Base-by-base conservation (phyloP, 352 stramenopile genomes). In the Lagenidium sp. region DNA sequence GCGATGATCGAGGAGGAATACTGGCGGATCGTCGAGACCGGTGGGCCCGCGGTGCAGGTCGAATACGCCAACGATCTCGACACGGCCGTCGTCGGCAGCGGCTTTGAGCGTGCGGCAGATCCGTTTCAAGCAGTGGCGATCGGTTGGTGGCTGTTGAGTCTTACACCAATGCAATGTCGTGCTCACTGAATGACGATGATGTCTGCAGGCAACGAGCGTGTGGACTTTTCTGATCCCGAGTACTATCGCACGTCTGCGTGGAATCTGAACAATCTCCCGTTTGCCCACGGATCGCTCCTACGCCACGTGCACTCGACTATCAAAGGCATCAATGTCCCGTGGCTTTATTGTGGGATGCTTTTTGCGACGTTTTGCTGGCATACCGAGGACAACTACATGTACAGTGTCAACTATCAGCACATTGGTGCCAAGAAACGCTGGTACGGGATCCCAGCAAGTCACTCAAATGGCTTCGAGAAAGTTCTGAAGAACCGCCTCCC, bases 291-390 rank as follows among this genome's bases (percentile, higher is more conserved):
- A 1, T 97, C 86, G 36, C 67, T 98, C 23, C 70, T 99, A 24
- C 72, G 88, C 8, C 82, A 98, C 60, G 72, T 99, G 19, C 86
- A 95, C 37, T 83, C 95, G 12, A 75, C 76, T 18, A 97, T 99
- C 44, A 97, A 97, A 41, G 96, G 96, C 3, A 95, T 99, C 35
- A 98, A 98, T 52, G 87, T 98, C 16, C 96, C 96, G 6, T 99
- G 96, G 96, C 65, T 99, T 31, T 99, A 99, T 68, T 96, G 97
- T 55, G 96, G 96, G 15, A 98, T 97, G 72, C 59, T 98, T 3
- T 99, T 99, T 53, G 91, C 90, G 2, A 97, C 95, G 1, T 99
- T 99, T 59, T 98, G 88, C 58, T 99, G 95, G 95, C 96, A 99
- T 61, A 97, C 92, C 22, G 96, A 99, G 66, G 96, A 99, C 64